Evolutionary conservation across 2,329 filamentous ascomycete genomes (phyloP).

Genomic region (Alternaria triticimaculans): DNA sequence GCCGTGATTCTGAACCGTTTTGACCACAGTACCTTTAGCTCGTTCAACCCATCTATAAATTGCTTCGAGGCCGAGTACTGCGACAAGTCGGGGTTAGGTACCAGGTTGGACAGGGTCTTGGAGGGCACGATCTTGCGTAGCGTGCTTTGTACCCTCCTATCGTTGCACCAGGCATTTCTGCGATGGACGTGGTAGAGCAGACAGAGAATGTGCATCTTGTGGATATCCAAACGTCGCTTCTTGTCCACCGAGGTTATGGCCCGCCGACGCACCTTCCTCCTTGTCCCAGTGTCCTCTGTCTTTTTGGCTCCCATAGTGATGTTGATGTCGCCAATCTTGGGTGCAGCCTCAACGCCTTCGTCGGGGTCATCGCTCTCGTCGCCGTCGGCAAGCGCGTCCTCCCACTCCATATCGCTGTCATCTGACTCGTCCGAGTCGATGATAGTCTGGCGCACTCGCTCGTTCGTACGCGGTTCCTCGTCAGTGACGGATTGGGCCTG

Average conservation of each 20-base stretch:
- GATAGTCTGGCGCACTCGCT: slow-evolving; percentile 49
- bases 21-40: slow-evolving; percentile 71
- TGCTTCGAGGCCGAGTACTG: slow-evolving; percentile 80
- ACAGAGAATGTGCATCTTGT: slow-evolving; percentile 85
- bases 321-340: slow-evolving; percentile 49
- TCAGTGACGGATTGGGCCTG: not conserved
- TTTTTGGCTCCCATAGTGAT: slow-evolving; percentile 50
- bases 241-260: slow-evolving; percentile 64
- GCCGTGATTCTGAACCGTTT: slow-evolving; percentile 74
- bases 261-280: slow-evolving; percentile 53
- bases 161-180: slow-evolving; percentile 91
- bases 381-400: slow-evolving; percentile 55
- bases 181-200: slow-evolving; percentile 77
- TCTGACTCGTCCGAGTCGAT: slow-evolving; percentile 62
- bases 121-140: slow-evolving; percentile 64
- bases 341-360: slow-evolving; percentile 28
- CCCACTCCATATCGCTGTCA: slow-evolving; percentile 67
- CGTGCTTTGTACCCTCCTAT: slow-evolving; percentile 67
- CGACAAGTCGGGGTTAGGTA: slow-evolving; percentile 69
- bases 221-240: slow-evolving; percentile 72
- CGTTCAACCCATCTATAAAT: slow-evolving; percentile 78
- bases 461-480: slow-evolving; percentile 19
- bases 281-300: slow-evolving; percentile 39
- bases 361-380: slow-evolving; percentile 37
- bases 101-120: slow-evolving; percentile 71